These are phyloP conservation scores for Purshia tridentata DNA, from an alignment of 306 rosid genomes.

Conservation along the genomic window DNA sequence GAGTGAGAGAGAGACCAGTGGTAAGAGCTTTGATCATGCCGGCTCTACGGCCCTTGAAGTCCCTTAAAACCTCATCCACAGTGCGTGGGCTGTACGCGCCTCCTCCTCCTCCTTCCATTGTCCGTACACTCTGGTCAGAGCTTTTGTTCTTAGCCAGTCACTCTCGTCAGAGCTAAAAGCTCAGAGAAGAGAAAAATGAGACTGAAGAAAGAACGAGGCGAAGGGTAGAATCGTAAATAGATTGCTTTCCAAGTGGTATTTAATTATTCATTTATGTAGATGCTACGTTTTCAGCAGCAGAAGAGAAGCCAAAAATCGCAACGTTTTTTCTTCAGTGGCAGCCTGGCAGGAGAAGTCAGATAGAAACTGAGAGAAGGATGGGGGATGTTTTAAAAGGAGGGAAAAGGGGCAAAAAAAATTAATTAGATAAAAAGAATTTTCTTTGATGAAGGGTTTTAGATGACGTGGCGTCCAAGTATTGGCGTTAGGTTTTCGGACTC, in stretches of 20 bases:
- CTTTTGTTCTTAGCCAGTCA: neutral
- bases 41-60: slow-evolving; percentile 61
- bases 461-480: too few species aligned
- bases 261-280: slow-evolving; percentile 1
- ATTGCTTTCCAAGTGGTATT: neutral
- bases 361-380: slow-evolving; percentile 9
- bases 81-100: slow-evolving; percentile 49
- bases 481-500: neutral
- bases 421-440: too few species aligned
- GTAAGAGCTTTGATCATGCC: slow-evolving; percentile 69
- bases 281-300: neutral
- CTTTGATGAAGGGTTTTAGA: too few species aligned
- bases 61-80: slow-evolving; percentile 61
- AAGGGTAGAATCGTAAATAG: slow-evolving; percentile 17
- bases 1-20: slow-evolving; percentile 37
- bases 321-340: neutral
- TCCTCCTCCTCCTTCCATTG: slow-evolving; percentile 54
- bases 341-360: slow-evolving; percentile 3
- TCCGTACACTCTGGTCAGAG: slow-evolving; percentile 6
- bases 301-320: neutral
- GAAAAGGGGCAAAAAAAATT: too few species aligned
- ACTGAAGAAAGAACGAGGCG: neutral
- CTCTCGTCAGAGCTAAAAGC: neutral
- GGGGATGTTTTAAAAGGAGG: too few species aligned
- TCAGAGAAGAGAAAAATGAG: slow-evolving; percentile 2